phyloP scores from a whole-genome alignment of 2,329 filamentous ascomycete genomes.

The Gliomastix tumulicola region DNA sequence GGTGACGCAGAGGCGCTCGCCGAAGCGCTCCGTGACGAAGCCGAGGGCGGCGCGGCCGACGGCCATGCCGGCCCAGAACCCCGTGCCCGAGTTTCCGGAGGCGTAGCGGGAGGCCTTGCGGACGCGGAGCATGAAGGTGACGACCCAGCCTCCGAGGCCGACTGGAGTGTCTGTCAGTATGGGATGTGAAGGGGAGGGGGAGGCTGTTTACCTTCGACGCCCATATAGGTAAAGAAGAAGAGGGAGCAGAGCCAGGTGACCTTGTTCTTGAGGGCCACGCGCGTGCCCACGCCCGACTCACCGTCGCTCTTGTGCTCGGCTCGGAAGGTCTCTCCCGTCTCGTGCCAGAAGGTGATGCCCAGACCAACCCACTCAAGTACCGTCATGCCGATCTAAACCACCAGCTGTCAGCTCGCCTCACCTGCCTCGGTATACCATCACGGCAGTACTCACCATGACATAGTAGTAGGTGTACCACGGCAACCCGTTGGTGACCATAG shows the following conservation, averaged over 20 bases:
- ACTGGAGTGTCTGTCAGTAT: conserved; percentile 21
- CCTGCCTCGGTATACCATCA: too few relatives aligned
- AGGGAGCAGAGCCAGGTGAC: conserved; percentile 61
- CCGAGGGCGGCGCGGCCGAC: conserved; percentile 59
- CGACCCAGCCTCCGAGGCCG: conserved; percentile 71
- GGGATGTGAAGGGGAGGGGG: not conserved
- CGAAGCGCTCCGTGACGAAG: conserved; percentile 62
- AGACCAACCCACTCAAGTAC: conserved; percentile 48
- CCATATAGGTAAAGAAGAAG: conserved; percentile 69
- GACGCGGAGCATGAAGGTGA: conserved; percentile 71
- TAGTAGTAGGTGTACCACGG: conserved; percentile 68
- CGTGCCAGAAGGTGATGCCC: conserved; percentile 50
- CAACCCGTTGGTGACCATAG: conserved; percentile 47
- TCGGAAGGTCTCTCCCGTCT: conserved; percentile 47
- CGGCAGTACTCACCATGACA: conserved; percentile 49
- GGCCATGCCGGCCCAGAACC: conserved; percentile 76
- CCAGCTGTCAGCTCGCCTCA: too few relatives aligned
- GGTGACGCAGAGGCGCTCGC: conserved; percentile 54
- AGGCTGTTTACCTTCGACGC: conserved; percentile 46
- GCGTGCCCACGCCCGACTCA: conserved; percentile 20
- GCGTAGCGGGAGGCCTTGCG: conserved; percentile 58
- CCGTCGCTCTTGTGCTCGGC: conserved; percentile 20
- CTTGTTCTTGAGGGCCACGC: conserved; percentile 31
- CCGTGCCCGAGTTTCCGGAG: conserved; percentile 65
- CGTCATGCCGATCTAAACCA: conserved; percentile 38